These are phyloP conservation scores for Fusarium sp. DNA, from an alignment of 2,329 filamentous ascomycete genomes.

Conservation along the genomic window DNA sequence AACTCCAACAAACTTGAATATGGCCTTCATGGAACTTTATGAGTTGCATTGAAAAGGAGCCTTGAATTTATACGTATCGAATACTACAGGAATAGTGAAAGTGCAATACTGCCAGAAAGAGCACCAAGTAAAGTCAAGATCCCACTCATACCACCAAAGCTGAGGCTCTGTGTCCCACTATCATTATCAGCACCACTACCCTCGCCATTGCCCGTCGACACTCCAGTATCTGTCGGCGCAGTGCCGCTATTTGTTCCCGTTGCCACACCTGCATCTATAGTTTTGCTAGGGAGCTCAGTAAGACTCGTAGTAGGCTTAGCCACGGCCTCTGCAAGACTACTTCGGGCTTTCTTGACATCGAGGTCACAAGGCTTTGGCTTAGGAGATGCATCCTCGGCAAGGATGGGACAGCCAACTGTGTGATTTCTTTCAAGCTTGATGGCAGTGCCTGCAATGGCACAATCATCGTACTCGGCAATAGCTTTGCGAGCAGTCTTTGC, in stretches of 20 bases:
- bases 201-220: constrained; percentile 62
- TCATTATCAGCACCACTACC: not conserved
- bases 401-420: constrained; percentile 19
- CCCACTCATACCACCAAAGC: not conserved
- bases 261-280: not conserved
- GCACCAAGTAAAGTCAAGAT: not conserved
- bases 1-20: not conserved
- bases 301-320: constrained; percentile 30
- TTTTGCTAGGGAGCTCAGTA: constrained; percentile 4
- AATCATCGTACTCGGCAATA: constrained; percentile 17
- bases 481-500: constrained; percentile 10
- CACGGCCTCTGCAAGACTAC: constrained; percentile 20
- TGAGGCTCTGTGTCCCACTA: not conserved
- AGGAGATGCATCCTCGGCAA: constrained; percentile 8
- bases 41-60: accelerated
- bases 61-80: not conserved
- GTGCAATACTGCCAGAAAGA: not conserved
- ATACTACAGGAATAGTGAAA: not conserved
- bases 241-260: constrained; percentile 46
- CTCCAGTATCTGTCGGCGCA: constrained; percentile 46
- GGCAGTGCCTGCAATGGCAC: constrained; percentile 12
- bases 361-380: constrained; percentile 24
- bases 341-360: constrained; percentile 16
- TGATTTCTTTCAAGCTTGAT: constrained; percentile 23
- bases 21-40: not conserved